These are phyloP conservation scores for Ustilago tritici DNA, from an alignment of 1,284 basidiomycete species.

Conservation along the genomic window DNA sequence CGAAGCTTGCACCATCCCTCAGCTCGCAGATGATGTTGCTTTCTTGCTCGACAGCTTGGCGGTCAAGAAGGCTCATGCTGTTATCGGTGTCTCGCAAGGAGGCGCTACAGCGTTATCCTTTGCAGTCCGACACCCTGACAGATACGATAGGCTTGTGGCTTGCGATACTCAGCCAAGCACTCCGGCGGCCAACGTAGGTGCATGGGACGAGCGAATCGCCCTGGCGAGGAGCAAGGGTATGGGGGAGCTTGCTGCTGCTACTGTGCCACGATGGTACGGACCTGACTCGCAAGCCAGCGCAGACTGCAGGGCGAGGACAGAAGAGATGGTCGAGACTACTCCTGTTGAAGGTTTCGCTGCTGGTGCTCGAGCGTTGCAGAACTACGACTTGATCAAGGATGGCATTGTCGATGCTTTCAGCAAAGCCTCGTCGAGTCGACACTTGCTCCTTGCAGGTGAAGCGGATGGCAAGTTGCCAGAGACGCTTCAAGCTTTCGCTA, in stretches of 20 bases:
- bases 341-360: constrained; percentile 70
- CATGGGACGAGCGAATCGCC: constrained; percentile 71
- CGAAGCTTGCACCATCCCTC: constrained; percentile 67
- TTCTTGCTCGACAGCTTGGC: constrained; percentile 68
- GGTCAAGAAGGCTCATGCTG: constrained; percentile 62
- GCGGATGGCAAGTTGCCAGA: constrained; percentile 71
- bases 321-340: constrained; percentile 66
- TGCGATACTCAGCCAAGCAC: constrained; percentile 71
- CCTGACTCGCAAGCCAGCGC: constrained; percentile 59
- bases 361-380: constrained; percentile 70
- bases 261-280: constrained; percentile 71
- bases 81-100: constrained; percentile 72
- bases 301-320: constrained; percentile 46
- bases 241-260: constrained; percentile 69
- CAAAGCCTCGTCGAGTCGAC: constrained; percentile 30
- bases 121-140: constrained; percentile 67
- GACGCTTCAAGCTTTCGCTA: constrained; percentile 63
- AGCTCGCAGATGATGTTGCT: constrained; percentile 70
- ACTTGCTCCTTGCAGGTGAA: constrained; percentile 70
- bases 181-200: constrained; percentile 70
- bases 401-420: constrained; percentile 64
- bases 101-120: constrained; percentile 71
- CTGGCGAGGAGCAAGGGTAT: constrained; percentile 66
- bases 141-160: constrained; percentile 67
- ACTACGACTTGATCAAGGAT: constrained; percentile 69